A percentile compares a stretch with the other conserved stretches of the same genome.
These are phyloP conservation scores for Brettanomyces bruxellensis DNA, from an alignment of 805 yeast species.

Conservation along the genomic window DNA sequence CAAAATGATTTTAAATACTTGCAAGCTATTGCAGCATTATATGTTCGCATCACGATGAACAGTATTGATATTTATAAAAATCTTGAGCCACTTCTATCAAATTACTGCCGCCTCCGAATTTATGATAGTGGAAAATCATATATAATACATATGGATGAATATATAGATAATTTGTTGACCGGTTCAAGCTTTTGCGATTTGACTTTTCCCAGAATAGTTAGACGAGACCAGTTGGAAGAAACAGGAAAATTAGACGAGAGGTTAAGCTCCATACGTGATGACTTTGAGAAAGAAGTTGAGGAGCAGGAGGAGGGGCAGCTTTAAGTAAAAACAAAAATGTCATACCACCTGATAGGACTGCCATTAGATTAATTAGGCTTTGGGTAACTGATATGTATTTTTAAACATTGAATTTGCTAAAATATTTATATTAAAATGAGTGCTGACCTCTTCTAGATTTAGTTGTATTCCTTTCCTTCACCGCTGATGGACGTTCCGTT, in stretches of 20 bases:
- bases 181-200: constrained; percentile 62
- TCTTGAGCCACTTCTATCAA: constrained; percentile 50
- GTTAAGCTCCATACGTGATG: constrained; percentile 27
- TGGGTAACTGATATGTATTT: neutral
- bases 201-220: constrained; percentile 55
- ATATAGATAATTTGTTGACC: constrained; percentile 51
- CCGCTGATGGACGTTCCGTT: neutral
- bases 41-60: constrained; percentile 39
- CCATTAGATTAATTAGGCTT: too few species aligned
- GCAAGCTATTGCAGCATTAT: constrained; percentile 61
- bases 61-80: constrained; percentile 36
- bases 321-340: neutral
- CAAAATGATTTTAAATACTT: constrained; percentile 74
- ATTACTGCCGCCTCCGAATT: constrained; percentile 61
- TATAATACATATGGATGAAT: constrained; percentile 61
- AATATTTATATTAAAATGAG: neutral
- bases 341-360: neutral
- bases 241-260: constrained; percentile 32
- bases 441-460: neutral
- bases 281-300: constrained; percentile 22
- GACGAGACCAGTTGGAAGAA: constrained; percentile 33
- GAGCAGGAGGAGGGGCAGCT: constrained; percentile 5
- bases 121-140: constrained; percentile 26
- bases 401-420: neutral
- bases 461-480: neutral